Evolutionary conservation across 768 basidiomycete species (phyloP), one percentile per base, ranked within the genome.

Genomic region (Lactarius akahatsu): DNA sequence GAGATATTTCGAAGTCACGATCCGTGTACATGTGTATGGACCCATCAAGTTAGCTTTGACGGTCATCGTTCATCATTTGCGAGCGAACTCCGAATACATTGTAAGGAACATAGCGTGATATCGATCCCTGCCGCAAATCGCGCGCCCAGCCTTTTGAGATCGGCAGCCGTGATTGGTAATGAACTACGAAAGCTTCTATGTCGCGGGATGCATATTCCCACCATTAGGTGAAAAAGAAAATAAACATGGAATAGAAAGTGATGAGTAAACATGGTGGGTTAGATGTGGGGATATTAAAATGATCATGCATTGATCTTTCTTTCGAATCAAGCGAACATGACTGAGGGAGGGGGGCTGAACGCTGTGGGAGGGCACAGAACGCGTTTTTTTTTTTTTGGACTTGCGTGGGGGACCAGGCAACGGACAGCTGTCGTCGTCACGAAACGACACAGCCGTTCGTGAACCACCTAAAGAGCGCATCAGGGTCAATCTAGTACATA

Each of bases 371-470:
- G 36, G 36, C 36, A 36, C 10, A 36, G 36, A 36, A 36, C 10
- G 36, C 36, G 36, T 36, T 11, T 38, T 38, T 38, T 38, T 34
- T 34, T 11, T 36, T 13, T 38, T 11, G 6, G 55, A 57, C 56
- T 34, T 10, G 56, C 18, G 18, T 20, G 8, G 18, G 55, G 18
- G 56, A 36, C 30, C 13, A n/a, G 23, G 45, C 28, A 23, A 26
- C 34, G 23, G 8, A 28, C 18, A 30, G 63, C 5, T 28, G 18
- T 34, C 16, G 32, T 36, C 11, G 64, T 77, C 72, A 83, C 70
- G 77, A 82, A 70, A 89, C 81, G 20, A 82, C 80, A 74, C 89
- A 91, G 50, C 89, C 89, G 70, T 81, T 84, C 69, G 86, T 82
- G 74, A 90, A 90, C 89, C 89, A 91, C 89, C 89, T 90, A 70